These are phyloP conservation scores for Pyricularia sp. DNA, from an alignment of 2,329 filamentous ascomycete species.

Conservation along the genomic window DNA sequence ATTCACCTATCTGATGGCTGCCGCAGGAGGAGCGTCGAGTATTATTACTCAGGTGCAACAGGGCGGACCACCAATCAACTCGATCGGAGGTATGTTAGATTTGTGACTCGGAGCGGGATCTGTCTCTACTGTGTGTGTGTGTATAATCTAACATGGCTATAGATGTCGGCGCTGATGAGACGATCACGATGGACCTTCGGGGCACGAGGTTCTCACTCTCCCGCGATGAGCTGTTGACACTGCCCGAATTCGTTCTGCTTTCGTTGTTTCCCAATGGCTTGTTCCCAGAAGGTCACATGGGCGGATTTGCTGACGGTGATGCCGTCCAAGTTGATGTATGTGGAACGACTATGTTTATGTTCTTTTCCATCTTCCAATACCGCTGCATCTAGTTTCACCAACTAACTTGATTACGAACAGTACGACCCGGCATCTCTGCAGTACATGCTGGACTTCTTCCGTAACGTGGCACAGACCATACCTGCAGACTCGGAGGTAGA, in stretches of 20 bases:
- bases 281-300: conserved; percentile 92
- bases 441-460: conserved; percentile 99
- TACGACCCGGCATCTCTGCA: conserved; percentile 93
- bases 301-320: conserved; percentile 81
- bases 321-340: conserved; percentile 89
- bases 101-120: neutral
- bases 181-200: conserved; percentile 89
- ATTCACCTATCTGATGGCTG: conserved; percentile 96
- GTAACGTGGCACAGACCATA: conserved; percentile 91
- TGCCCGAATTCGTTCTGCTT: conserved; percentile 92
- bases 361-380: neutral
- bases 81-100: conserved; percentile 57
- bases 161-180: conserved; percentile 83
- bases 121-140: neutral
- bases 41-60: conserved; percentile 99
- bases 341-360: conserved; percentile 6
- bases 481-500: conserved; percentile 61
- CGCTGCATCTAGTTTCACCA: neutral
- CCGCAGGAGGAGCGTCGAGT: conserved; percentile 90
- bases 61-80: conserved; percentile 77
- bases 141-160: conserved; percentile 1
- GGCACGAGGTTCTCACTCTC: conserved; percentile 90
- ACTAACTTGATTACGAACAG: conserved; percentile 33
- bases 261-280: conserved; percentile 99
- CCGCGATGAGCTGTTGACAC: conserved; percentile 82